These are phyloP conservation scores for Hordeum pubiflorum DNA, from an alignment of 202 grass and related monocot genomes.

Conservation along the genomic window DNA sequence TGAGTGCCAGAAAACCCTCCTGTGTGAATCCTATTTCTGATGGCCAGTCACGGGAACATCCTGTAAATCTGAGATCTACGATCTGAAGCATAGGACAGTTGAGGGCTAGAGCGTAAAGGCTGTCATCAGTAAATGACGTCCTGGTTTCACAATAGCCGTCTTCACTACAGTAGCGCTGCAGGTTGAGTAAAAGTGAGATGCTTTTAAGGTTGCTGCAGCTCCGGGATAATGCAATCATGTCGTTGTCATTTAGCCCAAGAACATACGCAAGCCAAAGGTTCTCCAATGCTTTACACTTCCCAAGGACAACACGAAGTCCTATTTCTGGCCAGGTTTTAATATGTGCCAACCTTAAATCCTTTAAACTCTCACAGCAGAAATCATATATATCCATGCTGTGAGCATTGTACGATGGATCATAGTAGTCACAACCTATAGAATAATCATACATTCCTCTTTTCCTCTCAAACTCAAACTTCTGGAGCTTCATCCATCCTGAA, in stretches of 20 bases:
- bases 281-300: not conserved
- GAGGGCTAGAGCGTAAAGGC: conserved; percentile 28
- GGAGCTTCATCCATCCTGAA: not conserved
- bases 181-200: not conserved
- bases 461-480: not conserved
- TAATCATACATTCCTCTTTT: not conserved
- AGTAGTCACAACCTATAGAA: not conserved
- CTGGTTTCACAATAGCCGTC: not conserved
- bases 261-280: not conserved
- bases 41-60: not conserved
- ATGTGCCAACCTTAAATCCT: not conserved
- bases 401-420: not conserved
- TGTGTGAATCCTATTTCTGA: conserved; percentile 20
- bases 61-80: conserved; percentile 26
- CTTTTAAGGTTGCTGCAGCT: conserved; percentile 5
- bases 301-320: not conserved
- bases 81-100: conserved; percentile 34
- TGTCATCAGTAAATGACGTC: conserved; percentile 27
- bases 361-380: not conserved
- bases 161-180: not conserved
- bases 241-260: not conserved
- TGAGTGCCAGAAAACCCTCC: conserved; percentile 24
- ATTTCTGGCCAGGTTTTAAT: not conserved
- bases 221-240: not conserved
- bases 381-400: not conserved